A percentile compares a stretch with the other conserved stretches of the same genome.
phyloP scores from a whole-genome alignment of 441 rosid genomes.

The Arabidopsis hybrid region DNA sequence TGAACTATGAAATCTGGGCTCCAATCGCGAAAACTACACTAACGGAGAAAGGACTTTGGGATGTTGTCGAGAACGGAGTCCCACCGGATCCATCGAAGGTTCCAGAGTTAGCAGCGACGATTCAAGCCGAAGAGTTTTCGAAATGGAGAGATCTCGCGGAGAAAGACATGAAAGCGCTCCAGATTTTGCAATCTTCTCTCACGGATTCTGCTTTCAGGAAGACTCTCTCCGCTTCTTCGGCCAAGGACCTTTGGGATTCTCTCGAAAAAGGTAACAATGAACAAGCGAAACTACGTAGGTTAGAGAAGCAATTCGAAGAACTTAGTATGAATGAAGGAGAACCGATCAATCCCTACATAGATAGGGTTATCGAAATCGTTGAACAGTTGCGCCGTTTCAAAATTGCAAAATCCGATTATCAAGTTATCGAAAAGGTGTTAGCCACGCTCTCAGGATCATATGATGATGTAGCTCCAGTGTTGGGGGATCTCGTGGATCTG shows the following conservation, averaged over 20 bases:
- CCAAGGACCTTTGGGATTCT: slow-evolving; percentile 25
- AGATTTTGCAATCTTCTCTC: slow-evolving; percentile 2
- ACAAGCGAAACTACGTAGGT: not conserved
- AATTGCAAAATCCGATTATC: not conserved
- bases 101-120: slow-evolving; percentile 12
- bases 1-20: slow-evolving; percentile 12
- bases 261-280: slow-evolving; percentile 8
- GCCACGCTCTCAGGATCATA: slow-evolving; percentile 10
- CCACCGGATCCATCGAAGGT: slow-evolving; percentile 2
- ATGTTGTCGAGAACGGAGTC: not conserved
- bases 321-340: slow-evolving; percentile 5
- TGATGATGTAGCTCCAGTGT: not conserved
- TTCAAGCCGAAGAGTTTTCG: not conserved
- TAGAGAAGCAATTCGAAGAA: slow-evolving; percentile 20
- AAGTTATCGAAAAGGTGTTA: slow-evolving; percentile 23
- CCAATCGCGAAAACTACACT: not conserved
- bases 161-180: slow-evolving; percentile 8
- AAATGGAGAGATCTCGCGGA: slow-evolving; percentile 6
- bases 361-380: not conserved
- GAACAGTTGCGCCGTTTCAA: slow-evolving; percentile 16
- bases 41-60: slow-evolving; percentile 9
- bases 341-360: not conserved
- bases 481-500: not conserved
- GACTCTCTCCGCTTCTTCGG: not conserved
- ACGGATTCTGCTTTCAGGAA: not conserved